Evolutionary conservation across 768 basidiomycete species (phyloP).

Genomic region (Tylopilus balloui): DNA sequence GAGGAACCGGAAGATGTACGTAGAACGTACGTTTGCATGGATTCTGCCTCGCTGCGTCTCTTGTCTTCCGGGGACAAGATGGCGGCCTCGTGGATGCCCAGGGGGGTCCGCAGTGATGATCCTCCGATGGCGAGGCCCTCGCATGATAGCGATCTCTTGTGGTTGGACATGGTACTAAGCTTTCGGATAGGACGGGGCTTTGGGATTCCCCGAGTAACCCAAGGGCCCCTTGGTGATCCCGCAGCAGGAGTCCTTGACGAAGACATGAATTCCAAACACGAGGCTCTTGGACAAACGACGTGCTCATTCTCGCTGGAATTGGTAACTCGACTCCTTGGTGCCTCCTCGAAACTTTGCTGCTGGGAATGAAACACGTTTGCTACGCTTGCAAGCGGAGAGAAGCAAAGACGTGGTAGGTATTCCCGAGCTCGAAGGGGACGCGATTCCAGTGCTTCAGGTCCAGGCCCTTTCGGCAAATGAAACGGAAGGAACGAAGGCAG

Average conservation of each 20-base stretch:
- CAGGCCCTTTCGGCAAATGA: not conserved
- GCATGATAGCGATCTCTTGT: conserved; percentile 12
- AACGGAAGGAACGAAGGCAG: conserved; percentile 18
- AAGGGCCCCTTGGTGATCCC: not conserved
- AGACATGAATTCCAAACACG: not conserved
- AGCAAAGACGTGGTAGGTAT: conserved; percentile 16
- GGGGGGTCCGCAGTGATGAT: not conserved
- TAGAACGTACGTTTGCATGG: not conserved
- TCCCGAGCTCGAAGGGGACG: not conserved
- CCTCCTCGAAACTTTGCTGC: not conserved
- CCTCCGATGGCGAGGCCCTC: conserved; percentile 6
- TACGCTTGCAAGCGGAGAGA: conserved; percentile 17
- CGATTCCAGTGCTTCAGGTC: not conserved
- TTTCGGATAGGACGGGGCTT: conserved; percentile 1
- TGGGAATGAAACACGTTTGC: conserved; percentile 4
- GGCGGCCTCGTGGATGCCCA: not conserved
- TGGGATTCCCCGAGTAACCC: not conserved
- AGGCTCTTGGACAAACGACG: not conserved
- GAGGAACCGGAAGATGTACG: not conserved
- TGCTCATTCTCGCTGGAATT: not conserved
- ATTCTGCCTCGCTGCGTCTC: not conserved
- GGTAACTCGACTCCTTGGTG: not conserved
- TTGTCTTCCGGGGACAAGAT: conserved; percentile 1
- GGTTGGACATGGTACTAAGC: not conserved
- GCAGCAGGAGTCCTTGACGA: not conserved